Evolutionary conservation across 306 rosid species (phyloP), one percentile per base, ranked within the genome.

Genomic region (Prunus salicina): DNA sequence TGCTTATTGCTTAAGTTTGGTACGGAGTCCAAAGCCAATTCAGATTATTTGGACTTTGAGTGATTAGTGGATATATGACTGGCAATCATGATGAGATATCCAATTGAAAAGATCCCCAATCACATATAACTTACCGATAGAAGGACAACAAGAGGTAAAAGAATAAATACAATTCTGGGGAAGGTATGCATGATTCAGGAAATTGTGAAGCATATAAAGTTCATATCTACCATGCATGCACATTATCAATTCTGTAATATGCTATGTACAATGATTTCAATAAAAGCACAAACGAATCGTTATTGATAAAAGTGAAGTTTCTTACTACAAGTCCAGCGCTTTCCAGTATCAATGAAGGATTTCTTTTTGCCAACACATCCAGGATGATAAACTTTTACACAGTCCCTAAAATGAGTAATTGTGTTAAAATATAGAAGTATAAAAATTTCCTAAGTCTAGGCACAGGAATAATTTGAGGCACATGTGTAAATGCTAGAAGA

Each of bases 241-340:
- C 43, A n/a, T 13, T 22, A 5, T 49, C 34, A 45, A 22, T 67
- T n/a, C 41, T 45, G 56, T 47, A 5, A 69, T 6, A 15, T 20
- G 24, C 58, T 34, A 69, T 47, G 50, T 69, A 41, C 32, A 76
- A 22, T n/a, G 24, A 67, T 51, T 19, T 24, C 20, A 52, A 72
- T 4, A 72, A 52, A 43, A 62, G 52, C 18, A 18, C 67, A 25
- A 16, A 60, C 1, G 28, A 8, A 51, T n/a, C 32, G 2, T 38
- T n/a, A 19, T 8, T 27, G 22, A 27, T 45, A n/a, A 47, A 62
- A 34, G 25, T 60, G 12, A 69, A 53, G 60, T 34, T 20, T 12
- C 87, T 85, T 85, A 93, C 98, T 80, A 71, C 98, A 91, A 70
- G 50, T 24, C 97, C 90, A 93, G 14, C 34, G 47, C 20, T 80